phyloP scores from a whole-genome alignment of 1,284 basidiomycete genomes.

The Thecaphora frezii region DNA sequence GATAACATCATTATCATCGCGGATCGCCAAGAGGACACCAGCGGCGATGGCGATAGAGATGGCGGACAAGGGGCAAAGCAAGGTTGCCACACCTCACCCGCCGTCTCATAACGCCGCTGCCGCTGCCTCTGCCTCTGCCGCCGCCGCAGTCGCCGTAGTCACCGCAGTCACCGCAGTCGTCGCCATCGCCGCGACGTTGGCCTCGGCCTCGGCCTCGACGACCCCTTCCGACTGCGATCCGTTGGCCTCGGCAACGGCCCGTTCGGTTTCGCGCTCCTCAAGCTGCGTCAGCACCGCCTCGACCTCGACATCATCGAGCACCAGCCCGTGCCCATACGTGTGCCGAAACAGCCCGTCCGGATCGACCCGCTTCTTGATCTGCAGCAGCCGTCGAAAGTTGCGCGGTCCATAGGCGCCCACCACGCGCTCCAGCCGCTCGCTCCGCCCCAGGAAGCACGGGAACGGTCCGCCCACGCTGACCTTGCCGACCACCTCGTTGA shows the following conservation, averaged over 20 bases:
- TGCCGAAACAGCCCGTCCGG: constrained; percentile 41
- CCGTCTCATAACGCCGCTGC: too few species aligned
- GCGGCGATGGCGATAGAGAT: too few species aligned
- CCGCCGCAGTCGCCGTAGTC: too few species aligned
- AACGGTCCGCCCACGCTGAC: constrained; percentile 43
- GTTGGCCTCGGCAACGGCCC: too few species aligned
- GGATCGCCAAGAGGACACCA: too few species aligned
- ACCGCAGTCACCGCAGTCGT: neutral
- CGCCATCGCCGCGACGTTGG: neutral
- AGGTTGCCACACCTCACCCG: too few species aligned
- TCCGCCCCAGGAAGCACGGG: constrained; percentile 44
- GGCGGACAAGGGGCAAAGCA: too few species aligned
- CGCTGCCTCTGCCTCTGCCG: too few species aligned
- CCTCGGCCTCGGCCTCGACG: too few species aligned
- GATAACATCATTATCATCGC: too few species aligned
- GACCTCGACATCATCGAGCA: neutral
- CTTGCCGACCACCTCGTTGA: constrained; percentile 33
- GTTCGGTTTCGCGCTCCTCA: too few species aligned
- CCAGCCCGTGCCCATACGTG: constrained; percentile 34
- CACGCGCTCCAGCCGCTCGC: constrained; percentile 34
- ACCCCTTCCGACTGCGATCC: too few species aligned
- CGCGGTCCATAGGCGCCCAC: constrained; percentile 36
- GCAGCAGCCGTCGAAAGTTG: constrained; percentile 36
- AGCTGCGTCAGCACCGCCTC: neutral
- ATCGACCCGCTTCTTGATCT: constrained; percentile 42